Percentiles rank a stretch among this genome's conserved stretches.
Conservation (phyloP, 2,329 filamentous ascomycete genomes). For the Trichocomaceae sp. region DNA sequence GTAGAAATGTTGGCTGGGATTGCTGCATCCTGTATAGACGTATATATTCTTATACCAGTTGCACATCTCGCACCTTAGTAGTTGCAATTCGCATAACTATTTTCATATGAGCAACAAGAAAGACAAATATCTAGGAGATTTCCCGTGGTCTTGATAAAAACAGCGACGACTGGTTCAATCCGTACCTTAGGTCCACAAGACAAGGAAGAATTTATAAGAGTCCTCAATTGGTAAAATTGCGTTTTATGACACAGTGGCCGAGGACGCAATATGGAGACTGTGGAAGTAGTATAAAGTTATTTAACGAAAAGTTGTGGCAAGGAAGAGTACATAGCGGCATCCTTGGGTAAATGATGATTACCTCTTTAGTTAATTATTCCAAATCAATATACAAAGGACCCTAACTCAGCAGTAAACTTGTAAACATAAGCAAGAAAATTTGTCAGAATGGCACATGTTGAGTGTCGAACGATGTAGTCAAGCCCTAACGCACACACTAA, state of each 20-base stretch:
- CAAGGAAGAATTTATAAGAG: background rate
- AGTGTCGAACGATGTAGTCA: background rate
- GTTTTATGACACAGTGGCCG: background rate
- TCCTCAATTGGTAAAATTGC: background rate
- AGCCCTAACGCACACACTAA: slow-evolving; percentile 2
- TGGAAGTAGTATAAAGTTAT: background rate
- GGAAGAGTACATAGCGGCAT: background rate
- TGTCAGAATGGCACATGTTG: background rate
- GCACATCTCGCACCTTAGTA: slow-evolving; percentile 38
- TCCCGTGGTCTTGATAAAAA: background rate
- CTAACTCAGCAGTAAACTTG: background rate
- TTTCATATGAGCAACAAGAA: background rate
- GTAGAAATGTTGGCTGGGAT: slow-evolving; percentile 66
- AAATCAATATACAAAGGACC: background rate
- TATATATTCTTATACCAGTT: slow-evolving; percentile 69
- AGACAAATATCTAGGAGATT: background rate
- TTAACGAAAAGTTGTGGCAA: background rate
- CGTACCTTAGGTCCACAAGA: background rate
- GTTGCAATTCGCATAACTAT: background rate
- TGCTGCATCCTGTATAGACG: slow-evolving; percentile 64
- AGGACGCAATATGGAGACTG: background rate
- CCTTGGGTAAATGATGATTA: background rate
- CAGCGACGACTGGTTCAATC: background rate
- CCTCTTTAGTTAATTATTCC: background rate
- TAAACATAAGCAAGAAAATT: background rate